Base-by-base conservation (phyloP, 2,329 filamentous ascomycete species). In the Aureobasidium melanogenum region DNA sequence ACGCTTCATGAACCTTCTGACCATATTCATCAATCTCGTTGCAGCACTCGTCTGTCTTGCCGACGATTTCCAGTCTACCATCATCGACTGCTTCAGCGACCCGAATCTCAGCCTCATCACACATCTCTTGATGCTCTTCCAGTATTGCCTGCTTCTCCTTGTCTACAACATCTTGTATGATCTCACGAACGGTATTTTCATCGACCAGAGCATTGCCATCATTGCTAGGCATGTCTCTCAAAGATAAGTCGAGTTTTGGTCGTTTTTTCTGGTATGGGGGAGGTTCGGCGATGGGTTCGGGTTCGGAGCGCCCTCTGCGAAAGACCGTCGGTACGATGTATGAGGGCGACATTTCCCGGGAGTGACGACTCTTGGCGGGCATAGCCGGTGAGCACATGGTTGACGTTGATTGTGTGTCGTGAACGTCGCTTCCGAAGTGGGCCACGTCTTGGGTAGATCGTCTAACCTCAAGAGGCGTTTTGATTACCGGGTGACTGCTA, bases 251-350 rank as follows among this genome's bases (percentile, higher is more conserved):
- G 6, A 19, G 15, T 36, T 24, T 36, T 34, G 48, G 22, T 34
- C 32, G 30, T 52, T 52, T 52, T 15, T 52, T 52, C 48, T 52
- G 48, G 48, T 52, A 34, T 52, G 14, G 48, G 48, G 32, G 48
- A 52, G 48, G 26, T 52, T n/a, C 48, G 48, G 48, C n/a, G 48
- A 52, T 36, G 48, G 22, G 5, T 10, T 52, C 48, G 7, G 48
- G 28, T 15, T 38, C 17, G 30, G n/a, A 52, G n/a, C 48, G 30
- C 28, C n/a, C 48, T 52, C 48, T 34, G 8, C 30, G 28, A 52
- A 52, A 52, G 6, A 52, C 48, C 48, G 48, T 52, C 48, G 48
- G 48, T 38, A 52, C 48, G 22, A 52, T 52, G 48, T 52, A 38
- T 17, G 48, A 38, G 30, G 48, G 30, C 22, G 32, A 52, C 30